Evolutionary conservation across 495 filamentous ascomycete species (phyloP).

Genomic region (Xanthoparmelia taractica): DNA sequence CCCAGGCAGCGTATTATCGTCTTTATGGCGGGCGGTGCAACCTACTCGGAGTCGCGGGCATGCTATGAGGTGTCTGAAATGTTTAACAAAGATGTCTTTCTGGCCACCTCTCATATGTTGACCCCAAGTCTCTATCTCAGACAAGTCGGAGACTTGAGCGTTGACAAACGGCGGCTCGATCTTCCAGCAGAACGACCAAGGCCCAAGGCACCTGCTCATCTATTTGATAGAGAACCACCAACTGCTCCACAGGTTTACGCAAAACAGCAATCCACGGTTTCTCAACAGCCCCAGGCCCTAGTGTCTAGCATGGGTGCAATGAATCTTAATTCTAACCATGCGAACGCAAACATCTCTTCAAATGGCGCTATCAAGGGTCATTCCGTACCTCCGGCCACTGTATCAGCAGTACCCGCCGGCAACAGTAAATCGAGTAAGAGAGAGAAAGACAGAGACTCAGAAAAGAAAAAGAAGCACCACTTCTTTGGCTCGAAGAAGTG

Average conservation of each 20-base stretch:
- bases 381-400: constrained; percentile 13
- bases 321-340: constrained; percentile 41
- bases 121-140: constrained; percentile 70
- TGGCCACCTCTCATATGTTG: constrained; percentile 88
- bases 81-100: constrained; percentile 70
- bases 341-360: constrained; percentile 28
- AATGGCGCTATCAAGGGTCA: constrained; percentile 27
- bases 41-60: constrained; percentile 75
- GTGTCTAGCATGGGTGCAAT: constrained; percentile 51
- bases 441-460: constrained; percentile 47
- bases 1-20: constrained; percentile 86
- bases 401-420: constrained; percentile 3
- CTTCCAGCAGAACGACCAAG: constrained; percentile 75
- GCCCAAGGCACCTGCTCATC: constrained; percentile 72
- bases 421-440: constrained; percentile 33
- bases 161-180: constrained; percentile 63
- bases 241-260: constrained; percentile 32
- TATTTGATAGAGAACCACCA: constrained; percentile 70
- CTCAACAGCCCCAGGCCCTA: constrained; percentile 39
- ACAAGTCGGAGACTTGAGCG: constrained; percentile 71
- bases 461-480: constrained; percentile 64
- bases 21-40: constrained; percentile 94
- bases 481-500: constrained; percentile 65
- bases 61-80: constrained; percentile 80
- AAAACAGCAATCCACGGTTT: constrained; percentile 33